Base-by-base conservation (phyloP, 1,284 basidiomycete genomes). In the Meripilus lineatus region DNA sequence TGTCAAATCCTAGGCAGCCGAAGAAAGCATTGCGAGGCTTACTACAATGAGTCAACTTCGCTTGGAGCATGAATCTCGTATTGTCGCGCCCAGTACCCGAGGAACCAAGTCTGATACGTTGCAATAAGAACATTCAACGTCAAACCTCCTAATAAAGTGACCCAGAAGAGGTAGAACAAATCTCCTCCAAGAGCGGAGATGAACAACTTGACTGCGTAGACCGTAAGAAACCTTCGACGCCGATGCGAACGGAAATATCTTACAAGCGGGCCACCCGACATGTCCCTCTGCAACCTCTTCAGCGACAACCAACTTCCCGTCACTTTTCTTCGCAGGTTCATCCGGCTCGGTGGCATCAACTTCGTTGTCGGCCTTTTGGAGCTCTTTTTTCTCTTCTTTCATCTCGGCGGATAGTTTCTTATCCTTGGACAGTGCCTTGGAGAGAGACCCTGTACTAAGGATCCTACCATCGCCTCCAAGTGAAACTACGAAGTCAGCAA, bases 401-500 rank as follows among this genome's bases (percentile, higher is more conserved):
- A 58, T 45, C 70, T 66, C 66, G 4, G 56, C 64, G 34, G n/a
- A 65, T 61, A 50, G 67, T 51, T 26, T 72, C 68, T 32, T 65
- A 54, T 18, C 62, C 59, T 3, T 57, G 58, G 55, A 64, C 74
- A 54, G 58, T 1, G 67, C 72, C 6, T 70, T 68, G 1, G 65
- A 62, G 4, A 77, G 56, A 1, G 67, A 62, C 10, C 77, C 77
- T 55, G 76, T 73, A 36, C 66, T 68, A 3, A 65, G 45, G 25
- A 81, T 63, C 1, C 64, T 67, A 4, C 81, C 78, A 50, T 81
- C 75, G 11, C 66, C 56, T 6, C 68, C 63, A 25, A 90, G 58
- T 4, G 74, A 74, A 20, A 88, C 73, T 13, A 84, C 72, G 57
- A 74, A 83, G 37, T 77, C 71, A 11, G 84, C 80, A 21, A 85